Conservation (phyloP, 768 basidiomycete species). For the Phallus indusiatus region DNA sequence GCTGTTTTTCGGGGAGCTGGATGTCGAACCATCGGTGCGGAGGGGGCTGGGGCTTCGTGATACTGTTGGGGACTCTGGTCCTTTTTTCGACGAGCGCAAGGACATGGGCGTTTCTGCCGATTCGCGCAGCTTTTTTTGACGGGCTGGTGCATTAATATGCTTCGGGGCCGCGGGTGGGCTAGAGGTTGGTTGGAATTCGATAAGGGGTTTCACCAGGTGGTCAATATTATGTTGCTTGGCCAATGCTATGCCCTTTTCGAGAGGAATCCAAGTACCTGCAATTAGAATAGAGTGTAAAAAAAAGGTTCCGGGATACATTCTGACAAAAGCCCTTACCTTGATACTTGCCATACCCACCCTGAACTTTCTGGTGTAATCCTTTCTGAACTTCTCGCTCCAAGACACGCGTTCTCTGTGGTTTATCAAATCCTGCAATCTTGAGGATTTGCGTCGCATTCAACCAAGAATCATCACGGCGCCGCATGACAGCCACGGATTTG, state of each 20-base stretch:
- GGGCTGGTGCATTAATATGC: conserved; percentile 72
- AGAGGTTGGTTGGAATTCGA: conserved; percentile 86
- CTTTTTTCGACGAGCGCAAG: conserved; percentile 8
- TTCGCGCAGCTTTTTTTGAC: conserved; percentile 1
- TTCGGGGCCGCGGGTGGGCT: conserved; percentile 95
- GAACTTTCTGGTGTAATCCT: conserved; percentile 97
- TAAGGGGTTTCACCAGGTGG: conserved; percentile 75
- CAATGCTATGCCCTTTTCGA: conserved; percentile 77
- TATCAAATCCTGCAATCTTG: conserved; percentile 98
- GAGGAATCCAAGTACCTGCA: conserved; percentile 95
- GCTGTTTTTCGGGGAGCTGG: conserved; percentile 71
- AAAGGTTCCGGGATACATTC: neutral
- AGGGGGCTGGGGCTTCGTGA: conserved; percentile 14
- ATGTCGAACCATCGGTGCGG: conserved; percentile 82
- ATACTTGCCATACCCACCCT: conserved; percentile 99
- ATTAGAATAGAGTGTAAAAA: neutral
- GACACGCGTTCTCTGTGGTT: conserved; percentile 94
- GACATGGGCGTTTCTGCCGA: neutral
- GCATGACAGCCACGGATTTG: conserved; percentile 96
- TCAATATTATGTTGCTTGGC: conserved; percentile 94
- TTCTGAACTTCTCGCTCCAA: conserved; percentile 98
- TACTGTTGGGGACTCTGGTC: conserved; percentile 6
- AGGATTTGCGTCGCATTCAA: conserved; percentile 98
- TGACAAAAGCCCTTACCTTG: conserved; percentile 58
- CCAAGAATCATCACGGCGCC: conserved; percentile 92